These are phyloP conservation scores for Erodium maritimum DNA, from an alignment of 345 rosid species.

Conservation along the genomic window DNA sequence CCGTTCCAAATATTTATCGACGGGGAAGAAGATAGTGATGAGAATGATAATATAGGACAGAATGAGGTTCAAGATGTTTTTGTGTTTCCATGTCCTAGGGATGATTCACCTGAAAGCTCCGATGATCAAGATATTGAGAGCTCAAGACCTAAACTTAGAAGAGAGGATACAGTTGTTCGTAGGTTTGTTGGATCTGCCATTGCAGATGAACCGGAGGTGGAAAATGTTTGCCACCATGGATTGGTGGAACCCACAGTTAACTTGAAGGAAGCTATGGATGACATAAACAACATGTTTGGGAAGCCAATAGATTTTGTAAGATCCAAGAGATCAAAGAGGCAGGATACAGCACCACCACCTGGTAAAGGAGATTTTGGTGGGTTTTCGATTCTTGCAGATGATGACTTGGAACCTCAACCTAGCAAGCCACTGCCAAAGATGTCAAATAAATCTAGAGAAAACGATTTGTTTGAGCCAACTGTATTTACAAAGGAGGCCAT, in stretches of 20 bases:
- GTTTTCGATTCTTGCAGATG: conserved; percentile 73
- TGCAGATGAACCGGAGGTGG: conserved; percentile 62
- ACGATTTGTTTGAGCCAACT: conserved; percentile 69
- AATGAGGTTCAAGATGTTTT: conserved; percentile 29
- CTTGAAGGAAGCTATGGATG: conserved; percentile 93
- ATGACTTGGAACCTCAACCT: conserved; percentile 34
- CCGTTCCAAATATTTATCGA: conserved; percentile 54
- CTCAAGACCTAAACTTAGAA: conserved; percentile 32
- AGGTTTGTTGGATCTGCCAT: conserved; percentile 82
- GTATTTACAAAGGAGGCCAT: conserved; percentile 69
- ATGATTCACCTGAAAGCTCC: conserved; percentile 44
- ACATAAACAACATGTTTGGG: conserved; percentile 90
- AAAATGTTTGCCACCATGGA: conserved; percentile 96
- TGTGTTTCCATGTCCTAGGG: conserved; percentile 52
- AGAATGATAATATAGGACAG: conserved; percentile 15
- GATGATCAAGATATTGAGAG: conserved; percentile 26
- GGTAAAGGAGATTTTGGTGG: conserved; percentile 30
- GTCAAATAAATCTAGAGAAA: conserved; percentile 23
- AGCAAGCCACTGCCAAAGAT: conserved; percentile 10
- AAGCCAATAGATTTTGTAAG: conserved; percentile 85
- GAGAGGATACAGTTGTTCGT: conserved; percentile 80
- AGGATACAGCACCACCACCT: conserved; percentile 25
- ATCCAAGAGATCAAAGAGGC: conserved; percentile 51
- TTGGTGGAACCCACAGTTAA: conserved; percentile 92
- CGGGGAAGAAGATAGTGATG: conserved; percentile 38